A percentile compares a stretch with the other conserved stretches of the same genome.
Conservation (phyloP, 2,329 filamentous ascomycete species). For the Hymenoscyphus linearis region DNA sequence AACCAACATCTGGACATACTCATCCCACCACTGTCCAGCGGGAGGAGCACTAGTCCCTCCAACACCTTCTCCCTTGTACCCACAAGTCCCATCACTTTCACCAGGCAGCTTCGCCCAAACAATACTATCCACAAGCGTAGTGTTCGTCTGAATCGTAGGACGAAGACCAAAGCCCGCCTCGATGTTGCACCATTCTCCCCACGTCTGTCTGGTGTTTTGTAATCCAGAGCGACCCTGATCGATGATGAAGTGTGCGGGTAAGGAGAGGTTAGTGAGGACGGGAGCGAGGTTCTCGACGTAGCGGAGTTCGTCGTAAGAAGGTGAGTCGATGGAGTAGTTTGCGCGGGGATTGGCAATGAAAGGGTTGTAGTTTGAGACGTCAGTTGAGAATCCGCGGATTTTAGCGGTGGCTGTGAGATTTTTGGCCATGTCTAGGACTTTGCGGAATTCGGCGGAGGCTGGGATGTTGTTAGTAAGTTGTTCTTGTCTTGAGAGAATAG, state of each 20-base stretch:
- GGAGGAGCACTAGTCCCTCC: conserved; percentile 32
- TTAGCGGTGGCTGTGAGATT: conserved; percentile 14
- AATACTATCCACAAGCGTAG: conserved; percentile 37
- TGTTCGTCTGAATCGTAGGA: conserved; percentile 34
- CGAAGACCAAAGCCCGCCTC: conserved; percentile 36
- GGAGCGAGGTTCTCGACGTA: conserved; percentile 37
- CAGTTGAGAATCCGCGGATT: conserved; percentile 39
- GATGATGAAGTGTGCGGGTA: conserved; percentile 41
- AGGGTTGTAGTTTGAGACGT: conserved; percentile 41
- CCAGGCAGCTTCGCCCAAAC: conserved; percentile 43
- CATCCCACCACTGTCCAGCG: conserved; percentile 39
- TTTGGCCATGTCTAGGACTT: conserved; percentile 35
- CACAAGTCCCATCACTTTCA: conserved; percentile 39
- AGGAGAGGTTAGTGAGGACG: conserved; percentile 35
- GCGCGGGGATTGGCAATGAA: conserved; percentile 36
- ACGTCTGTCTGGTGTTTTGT: conserved; percentile 35
- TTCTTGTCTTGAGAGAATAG: too few relatives aligned
- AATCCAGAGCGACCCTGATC: conserved; percentile 39
- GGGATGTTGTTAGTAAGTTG: background rate
- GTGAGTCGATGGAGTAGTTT: conserved; percentile 38
- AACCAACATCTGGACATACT: conserved; percentile 38
- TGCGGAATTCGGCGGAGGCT: conserved; percentile 38
- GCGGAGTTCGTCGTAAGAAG: conserved; percentile 38
- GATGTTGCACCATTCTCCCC: conserved; percentile 43
- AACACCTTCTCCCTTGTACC: conserved; percentile 24